Evolutionary conservation across 139 green algal species (phyloP), one percentile per base, ranked within the genome.

Genomic region (Trebouxia sp.): DNA sequence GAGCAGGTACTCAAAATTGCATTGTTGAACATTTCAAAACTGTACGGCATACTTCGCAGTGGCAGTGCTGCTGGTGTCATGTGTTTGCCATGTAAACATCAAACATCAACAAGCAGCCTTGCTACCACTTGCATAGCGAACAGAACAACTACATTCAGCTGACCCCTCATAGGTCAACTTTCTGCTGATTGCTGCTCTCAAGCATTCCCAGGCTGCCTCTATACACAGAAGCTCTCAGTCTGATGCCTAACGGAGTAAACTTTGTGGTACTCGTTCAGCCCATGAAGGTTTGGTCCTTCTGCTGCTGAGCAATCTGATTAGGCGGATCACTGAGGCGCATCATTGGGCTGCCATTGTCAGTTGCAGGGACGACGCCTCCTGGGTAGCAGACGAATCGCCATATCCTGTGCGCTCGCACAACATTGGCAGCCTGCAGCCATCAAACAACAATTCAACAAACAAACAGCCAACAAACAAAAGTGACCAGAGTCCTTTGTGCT

Each of bases 391-490:
- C 62, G 43, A 45, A 35, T 15, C 62, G 26, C 62, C 62, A 72
- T 15, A 72, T 17, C 62, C 43, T 72, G 62, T 72, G 62, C 3
- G 62, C 62, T 22, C 62, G 37, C 62, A 72, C 62, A 72, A 72
- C 42, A 35, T 72, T 72, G 62, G 62, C 62, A 26, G 62, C 62
- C 56, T 67, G n/a, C n/a, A 28, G 32, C 55, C 26, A 35, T 28
- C 8, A 28, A 39, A 39, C 55, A 37, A 8, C 22, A 65, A 14
- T 11, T 35, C n/a, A 66, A 15, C 3, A 30, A 14, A n/a, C n/a
- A n/a, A n/a, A n/a, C n/a, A n/a, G n/a, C n/a, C n/a, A n/a, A n/a
- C n/a, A n/a, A n/a, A n/a, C n/a, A n/a, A n/a, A n/a, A n/a, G n/a
- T n/a, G n/a, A n/a, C n/a, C n/a, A n/a, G n/a, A n/a, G n/a, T n/a